Conservation (phyloP, 2,329 filamentous ascomycete species). For the Epichloe amarillans region DNA sequence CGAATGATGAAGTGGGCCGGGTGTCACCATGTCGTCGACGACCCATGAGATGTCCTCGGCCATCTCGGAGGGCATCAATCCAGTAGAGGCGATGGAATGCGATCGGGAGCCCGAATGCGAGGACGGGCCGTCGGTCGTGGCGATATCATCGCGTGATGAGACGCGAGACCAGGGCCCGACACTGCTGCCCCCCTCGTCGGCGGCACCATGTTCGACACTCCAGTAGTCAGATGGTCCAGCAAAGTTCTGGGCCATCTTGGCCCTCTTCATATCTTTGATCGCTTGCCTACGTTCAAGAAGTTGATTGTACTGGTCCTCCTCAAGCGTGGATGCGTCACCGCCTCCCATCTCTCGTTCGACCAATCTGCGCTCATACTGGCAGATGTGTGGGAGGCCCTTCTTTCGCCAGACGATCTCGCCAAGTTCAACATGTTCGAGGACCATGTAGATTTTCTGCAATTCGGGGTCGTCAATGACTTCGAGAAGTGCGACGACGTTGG, state of each 20-base stretch:
- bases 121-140: constrained; percentile 19
- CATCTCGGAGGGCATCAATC: constrained; percentile 16
- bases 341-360: constrained; percentile 59
- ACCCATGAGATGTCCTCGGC: constrained; percentile 26
- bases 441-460: constrained; percentile 95
- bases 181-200: constrained; percentile 34
- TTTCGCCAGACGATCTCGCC: constrained; percentile 92
- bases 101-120: constrained; percentile 28
- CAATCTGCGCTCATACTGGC: constrained; percentile 66
- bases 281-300: constrained; percentile 45
- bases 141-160: constrained; percentile 27
- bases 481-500: constrained; percentile 89
- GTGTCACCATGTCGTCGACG: constrained; percentile 43
- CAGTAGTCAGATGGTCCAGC: constrained; percentile 52
- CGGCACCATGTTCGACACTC: constrained; percentile 70
- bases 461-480: constrained; percentile 97
- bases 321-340: constrained; percentile 42
- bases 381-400: constrained; percentile 73
- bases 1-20: constrained; percentile 37
- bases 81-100: constrained; percentile 30
- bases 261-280: constrained; percentile 42
- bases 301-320: constrained; percentile 47
- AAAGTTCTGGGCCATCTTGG: constrained; percentile 36
- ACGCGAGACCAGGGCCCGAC: constrained; percentile 28
- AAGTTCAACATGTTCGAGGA: constrained; percentile 86